These are phyloP conservation scores for Neonectria magnoliae DNA, from an alignment of 2,329 filamentous ascomycete species.

Conservation along the genomic window DNA sequence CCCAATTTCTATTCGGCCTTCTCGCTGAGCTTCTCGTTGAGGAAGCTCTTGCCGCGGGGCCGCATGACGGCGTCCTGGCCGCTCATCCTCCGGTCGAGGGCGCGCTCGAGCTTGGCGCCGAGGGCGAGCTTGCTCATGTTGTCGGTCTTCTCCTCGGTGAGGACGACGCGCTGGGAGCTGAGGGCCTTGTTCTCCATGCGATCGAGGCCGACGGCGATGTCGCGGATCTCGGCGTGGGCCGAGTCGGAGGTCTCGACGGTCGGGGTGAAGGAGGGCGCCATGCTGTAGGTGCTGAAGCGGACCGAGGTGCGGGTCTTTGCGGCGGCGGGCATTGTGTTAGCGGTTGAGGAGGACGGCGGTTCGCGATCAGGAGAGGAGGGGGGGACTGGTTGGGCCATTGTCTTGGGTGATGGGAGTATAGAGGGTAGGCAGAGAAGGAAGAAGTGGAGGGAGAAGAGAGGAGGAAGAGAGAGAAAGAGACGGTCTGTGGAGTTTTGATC, in stretches of 20 bases:
- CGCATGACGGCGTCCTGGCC: slow-evolving; percentile 90
- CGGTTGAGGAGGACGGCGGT: slow-evolving; percentile 13
- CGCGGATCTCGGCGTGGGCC: slow-evolving; percentile 66
- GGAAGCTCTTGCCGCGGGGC: slow-evolving; percentile 54
- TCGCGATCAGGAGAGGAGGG: slow-evolving; percentile 20
- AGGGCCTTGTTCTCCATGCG: slow-evolving; percentile 92
- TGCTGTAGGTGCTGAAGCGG: slow-evolving; percentile 70
- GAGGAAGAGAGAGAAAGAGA: neutral
- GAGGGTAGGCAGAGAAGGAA: slow-evolving; percentile 12
- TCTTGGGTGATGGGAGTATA: slow-evolving; percentile 15
- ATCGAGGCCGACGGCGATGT: slow-evolving; percentile 82
- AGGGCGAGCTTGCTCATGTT: slow-evolving; percentile 87
- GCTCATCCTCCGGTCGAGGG: slow-evolving; percentile 85
- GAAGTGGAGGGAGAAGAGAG: slow-evolving; percentile 9
- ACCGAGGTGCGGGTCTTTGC: slow-evolving; percentile 62
- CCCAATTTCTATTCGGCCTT: slow-evolving; percentile 44
- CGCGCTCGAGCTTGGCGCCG: slow-evolving; percentile 89
- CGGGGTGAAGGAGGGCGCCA: slow-evolving; percentile 68
- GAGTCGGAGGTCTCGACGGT: slow-evolving; percentile 65
- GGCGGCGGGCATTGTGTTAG: slow-evolving; percentile 32
- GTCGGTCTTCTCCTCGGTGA: slow-evolving; percentile 82
- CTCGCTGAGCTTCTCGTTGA: slow-evolving; percentile 48
- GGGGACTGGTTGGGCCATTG: slow-evolving; percentile 36
- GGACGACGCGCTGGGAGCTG: slow-evolving; percentile 75
- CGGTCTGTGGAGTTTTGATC: too few species aligned